phyloP scores from a whole-genome alignment of 768 basidiomycete species.

The Termitomyces heimii region DNA sequence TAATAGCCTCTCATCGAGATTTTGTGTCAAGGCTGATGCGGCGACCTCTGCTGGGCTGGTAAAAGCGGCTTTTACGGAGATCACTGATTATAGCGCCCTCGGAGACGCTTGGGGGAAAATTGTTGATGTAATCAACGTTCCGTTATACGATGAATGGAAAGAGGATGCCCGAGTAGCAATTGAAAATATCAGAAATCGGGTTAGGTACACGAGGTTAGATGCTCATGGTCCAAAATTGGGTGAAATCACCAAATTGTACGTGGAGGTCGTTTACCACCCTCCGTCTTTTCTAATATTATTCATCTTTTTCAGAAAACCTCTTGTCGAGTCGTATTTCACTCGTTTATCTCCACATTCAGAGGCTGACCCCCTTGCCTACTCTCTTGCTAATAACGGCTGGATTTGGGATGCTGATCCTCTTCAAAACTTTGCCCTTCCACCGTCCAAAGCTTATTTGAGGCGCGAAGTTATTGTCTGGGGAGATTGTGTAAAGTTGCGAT shows the following conservation, averaged over 20 bases:
- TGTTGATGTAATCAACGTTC: conserved; percentile 84
- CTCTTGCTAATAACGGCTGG: conserved; percentile 98
- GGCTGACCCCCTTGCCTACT: conserved; percentile 53
- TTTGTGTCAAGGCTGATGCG: conserved; percentile 58
- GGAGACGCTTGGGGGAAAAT: conserved; percentile 71
- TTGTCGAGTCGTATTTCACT: conserved; percentile 93
- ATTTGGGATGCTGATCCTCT: conserved; percentile 96
- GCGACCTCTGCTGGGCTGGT: conserved; percentile 69
- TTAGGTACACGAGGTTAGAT: conserved; percentile 80
- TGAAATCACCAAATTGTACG: conserved; percentile 69
- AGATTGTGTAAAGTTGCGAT: conserved; percentile 97
- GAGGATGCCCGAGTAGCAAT: conserved; percentile 73
- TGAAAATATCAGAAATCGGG: conserved; percentile 66
- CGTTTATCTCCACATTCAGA: conserved; percentile 46
- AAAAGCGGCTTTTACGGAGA: conserved; percentile 54
- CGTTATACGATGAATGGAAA: conserved; percentile 83
- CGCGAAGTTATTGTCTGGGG: conserved; percentile 97
- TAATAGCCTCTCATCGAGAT: conserved; percentile 57
- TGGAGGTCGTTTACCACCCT: neutral
- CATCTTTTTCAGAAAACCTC: conserved; percentile 50
- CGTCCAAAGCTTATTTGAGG: conserved; percentile 91
- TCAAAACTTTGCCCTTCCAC: conserved; percentile 86
- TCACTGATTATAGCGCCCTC: conserved; percentile 44
- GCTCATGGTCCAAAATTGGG: conserved; percentile 80
- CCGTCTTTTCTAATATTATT: conserved; percentile 1